These are phyloP conservation scores for Simplicillium sp. DNA, from an alignment of 2,329 filamentous ascomycete species.

Conservation along the genomic window DNA sequence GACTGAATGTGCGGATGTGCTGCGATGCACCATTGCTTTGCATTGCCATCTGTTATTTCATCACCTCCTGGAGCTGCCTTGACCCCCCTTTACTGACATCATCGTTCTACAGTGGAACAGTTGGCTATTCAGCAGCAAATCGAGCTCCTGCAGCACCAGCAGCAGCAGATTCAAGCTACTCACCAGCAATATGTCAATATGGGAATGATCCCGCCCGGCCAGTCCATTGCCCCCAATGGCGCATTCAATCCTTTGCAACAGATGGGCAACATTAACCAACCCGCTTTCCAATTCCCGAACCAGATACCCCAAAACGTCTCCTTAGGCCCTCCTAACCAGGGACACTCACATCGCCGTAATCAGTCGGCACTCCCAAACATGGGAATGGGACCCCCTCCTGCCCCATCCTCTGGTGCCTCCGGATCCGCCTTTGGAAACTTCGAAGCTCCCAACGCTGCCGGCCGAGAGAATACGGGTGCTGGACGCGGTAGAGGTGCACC, in stretches of 20 bases:
- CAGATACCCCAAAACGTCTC: conserved; percentile 64
- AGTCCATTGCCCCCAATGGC: conserved; percentile 59
- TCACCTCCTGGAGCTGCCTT: too few relatives aligned
- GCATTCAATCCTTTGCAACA: conserved; percentile 71
- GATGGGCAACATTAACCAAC: conserved; percentile 71
- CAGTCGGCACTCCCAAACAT: conserved; percentile 93
- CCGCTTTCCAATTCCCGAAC: conserved; percentile 81
- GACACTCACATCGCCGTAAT: conserved; percentile 87
- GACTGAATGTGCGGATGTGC: neutral
- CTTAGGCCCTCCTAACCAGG: conserved; percentile 69
- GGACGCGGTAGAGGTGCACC: conserved; percentile 23
- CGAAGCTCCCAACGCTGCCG: conserved; percentile 49
- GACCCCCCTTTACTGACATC: conserved; percentile 4
- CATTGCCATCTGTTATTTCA: too few relatives aligned
- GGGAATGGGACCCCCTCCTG: conserved; percentile 78
- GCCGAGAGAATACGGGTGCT: conserved; percentile 54
- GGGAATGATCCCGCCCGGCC: conserved; percentile 84
- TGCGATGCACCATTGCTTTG: too few relatives aligned
- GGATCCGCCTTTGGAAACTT: conserved; percentile 73
- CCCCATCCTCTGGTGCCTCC: conserved; percentile 84
- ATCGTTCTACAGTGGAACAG: conserved; percentile 68
- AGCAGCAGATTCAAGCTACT: conserved; percentile 92
- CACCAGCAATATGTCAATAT: conserved; percentile 98
- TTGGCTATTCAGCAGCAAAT: conserved; percentile 97
- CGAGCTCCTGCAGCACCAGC: conserved; percentile 92